Evolutionary conservation across 768 basidiomycete genomes (phyloP).

Genomic region (Xerocomellus amylosporus): DNA sequence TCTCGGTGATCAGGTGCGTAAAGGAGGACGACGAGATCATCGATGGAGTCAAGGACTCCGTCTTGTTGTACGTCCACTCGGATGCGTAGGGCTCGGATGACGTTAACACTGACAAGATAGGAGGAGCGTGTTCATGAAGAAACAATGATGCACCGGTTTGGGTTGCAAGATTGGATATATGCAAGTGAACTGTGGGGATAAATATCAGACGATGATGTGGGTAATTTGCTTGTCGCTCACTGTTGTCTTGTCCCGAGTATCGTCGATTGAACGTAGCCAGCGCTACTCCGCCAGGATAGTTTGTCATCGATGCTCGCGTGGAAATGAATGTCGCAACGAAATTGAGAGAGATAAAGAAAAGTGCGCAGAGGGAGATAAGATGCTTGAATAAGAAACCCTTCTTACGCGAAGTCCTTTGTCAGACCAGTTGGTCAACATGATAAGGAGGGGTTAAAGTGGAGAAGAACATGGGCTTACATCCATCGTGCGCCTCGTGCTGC

Average conservation of each 20-base stretch:
- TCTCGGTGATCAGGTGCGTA: slow-evolving; percentile 66
- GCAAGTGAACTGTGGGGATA: slow-evolving; percentile 52
- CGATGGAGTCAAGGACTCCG: slow-evolving; percentile 55
- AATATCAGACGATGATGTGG: background rate
- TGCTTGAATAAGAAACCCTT: slow-evolving; percentile 49
- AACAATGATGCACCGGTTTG: slow-evolving; percentile 92
- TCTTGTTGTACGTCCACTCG: slow-evolving; percentile 78
- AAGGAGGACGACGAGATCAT: slow-evolving; percentile 42
- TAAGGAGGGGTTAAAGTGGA: background rate
- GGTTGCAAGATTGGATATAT: slow-evolving; percentile 81
- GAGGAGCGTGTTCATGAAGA: slow-evolving; percentile 63
- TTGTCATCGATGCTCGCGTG: slow-evolving; percentile 58
- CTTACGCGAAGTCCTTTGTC: slow-evolving; percentile 43
- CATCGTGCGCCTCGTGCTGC: slow-evolving; percentile 64
- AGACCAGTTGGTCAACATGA: background rate
- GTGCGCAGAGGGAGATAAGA: slow-evolving; percentile 43
- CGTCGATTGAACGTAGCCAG: slow-evolving; percentile 57
- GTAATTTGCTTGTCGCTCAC: slow-evolving; percentile 22
- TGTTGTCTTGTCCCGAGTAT: slow-evolving; percentile 34
- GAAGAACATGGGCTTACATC: slow-evolving; percentile 49
- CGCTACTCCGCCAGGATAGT: slow-evolving; percentile 90
- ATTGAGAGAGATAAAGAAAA: slow-evolving; percentile 55
- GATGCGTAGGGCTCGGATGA: slow-evolving; percentile 11
- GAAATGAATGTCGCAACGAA: slow-evolving; percentile 49
- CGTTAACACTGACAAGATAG: slow-evolving; percentile 31